phyloP scores from a whole-genome alignment of 441 rosid species.

The Macaranga tanarius region DNA sequence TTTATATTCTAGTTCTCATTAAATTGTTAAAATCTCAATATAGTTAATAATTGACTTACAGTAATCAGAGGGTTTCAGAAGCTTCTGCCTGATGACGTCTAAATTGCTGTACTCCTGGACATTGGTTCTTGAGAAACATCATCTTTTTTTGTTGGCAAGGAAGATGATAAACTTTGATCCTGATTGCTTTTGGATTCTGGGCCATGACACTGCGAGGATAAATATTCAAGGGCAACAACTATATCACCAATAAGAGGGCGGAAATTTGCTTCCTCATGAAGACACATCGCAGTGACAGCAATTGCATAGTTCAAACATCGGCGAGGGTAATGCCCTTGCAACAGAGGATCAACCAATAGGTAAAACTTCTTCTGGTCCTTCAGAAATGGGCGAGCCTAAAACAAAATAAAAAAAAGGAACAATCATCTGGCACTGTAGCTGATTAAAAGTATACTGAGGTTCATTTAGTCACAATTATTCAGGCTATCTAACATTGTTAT shows the following conservation, averaged over 20 bases:
- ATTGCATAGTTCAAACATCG: slow-evolving; percentile 87
- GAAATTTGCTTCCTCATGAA: slow-evolving; percentile 84
- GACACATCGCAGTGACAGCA: slow-evolving; percentile 90
- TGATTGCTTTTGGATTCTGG: slow-evolving; percentile 33
- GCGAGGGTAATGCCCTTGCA: slow-evolving; percentile 67
- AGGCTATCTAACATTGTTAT: not conserved
- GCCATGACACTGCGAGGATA: slow-evolving; percentile 50
- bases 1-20: not conserved
- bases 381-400: slow-evolving; percentile 67
- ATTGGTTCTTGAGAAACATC: slow-evolving; percentile 14
- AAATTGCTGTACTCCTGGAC: slow-evolving; percentile 24
- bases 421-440: not conserved
- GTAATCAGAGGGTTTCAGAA: slow-evolving; percentile 4
- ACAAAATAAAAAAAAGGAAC: not conserved
- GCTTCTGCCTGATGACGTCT: slow-evolving; percentile 19
- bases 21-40: not conserved
- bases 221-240: slow-evolving; percentile 88
- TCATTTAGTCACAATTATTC: not conserved
- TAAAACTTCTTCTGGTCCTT: slow-evolving; percentile 76
- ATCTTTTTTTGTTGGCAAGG: slow-evolving; percentile 18
- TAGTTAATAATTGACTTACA: slow-evolving; percentile 19
- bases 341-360: slow-evolving; percentile 66
- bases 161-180: slow-evolving; percentile 28
- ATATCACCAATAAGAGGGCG: slow-evolving; percentile 90
- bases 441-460: not conserved